These are phyloP conservation scores for Botrytis fabae DNA, from an alignment of 2,329 filamentous ascomycete species.

Conservation along the genomic window DNA sequence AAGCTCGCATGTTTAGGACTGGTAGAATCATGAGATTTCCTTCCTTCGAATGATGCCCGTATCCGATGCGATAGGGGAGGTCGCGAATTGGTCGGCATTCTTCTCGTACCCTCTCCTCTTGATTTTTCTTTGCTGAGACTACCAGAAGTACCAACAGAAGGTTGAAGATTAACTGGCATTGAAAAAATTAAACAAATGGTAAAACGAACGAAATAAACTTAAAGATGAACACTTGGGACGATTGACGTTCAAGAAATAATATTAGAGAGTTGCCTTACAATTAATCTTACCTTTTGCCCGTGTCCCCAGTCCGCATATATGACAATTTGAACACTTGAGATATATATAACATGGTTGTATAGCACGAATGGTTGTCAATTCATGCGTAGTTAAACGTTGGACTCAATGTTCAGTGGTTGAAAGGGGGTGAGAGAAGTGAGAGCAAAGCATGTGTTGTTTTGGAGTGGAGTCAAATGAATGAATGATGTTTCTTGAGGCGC, in stretches of 20 bases:
- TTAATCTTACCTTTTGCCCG: constrained; percentile 16
- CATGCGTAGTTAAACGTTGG: constrained; percentile 55
- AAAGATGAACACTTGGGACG: constrained; percentile 7
- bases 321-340: background rate
- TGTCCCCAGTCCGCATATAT: constrained; percentile 14
- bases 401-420: constrained; percentile 16
- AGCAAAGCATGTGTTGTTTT: constrained; percentile 9
- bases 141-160: background rate
- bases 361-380: constrained; percentile 50
- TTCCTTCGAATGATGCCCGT: constrained; percentile 38
- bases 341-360: constrained; percentile 38
- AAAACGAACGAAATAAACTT: background rate
- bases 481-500: background rate
- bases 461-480: constrained; percentile 4
- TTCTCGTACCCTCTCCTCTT: background rate
- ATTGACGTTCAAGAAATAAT: constrained; percentile 6
- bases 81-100: constrained; percentile 33
- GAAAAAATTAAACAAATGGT: background rate
- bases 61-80: constrained; percentile 39
- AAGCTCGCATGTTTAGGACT: constrained; percentile 17
- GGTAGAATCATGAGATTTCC: constrained; percentile 28
- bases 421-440: background rate
- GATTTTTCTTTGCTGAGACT: constrained; percentile 2
- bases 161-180: constrained; percentile 21
- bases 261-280: constrained; percentile 1